Base-by-base conservation (phyloP, 139 green algal genomes). In the Micromonas commoda region DNA sequence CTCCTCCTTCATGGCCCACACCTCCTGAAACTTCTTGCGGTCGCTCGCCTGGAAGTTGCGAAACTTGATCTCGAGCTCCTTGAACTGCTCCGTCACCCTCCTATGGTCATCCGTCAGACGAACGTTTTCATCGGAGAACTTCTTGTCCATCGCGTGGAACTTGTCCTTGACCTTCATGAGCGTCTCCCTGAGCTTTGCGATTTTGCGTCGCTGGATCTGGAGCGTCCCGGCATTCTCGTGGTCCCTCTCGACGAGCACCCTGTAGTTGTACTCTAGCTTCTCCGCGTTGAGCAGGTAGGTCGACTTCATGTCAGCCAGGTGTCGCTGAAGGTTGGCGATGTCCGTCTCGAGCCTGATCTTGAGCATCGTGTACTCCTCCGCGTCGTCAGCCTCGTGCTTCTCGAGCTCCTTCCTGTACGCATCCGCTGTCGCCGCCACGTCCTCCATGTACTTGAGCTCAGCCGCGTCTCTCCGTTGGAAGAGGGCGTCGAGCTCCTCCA, bases 221-320 rank as follows among this genome's bases (percentile, higher is more conserved):
- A 94, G 90, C 20, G 90, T 94, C 37, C 68, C 73, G 68, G 82
- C 28, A 70, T 84, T 87, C 75, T 86, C 85, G 19, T 79, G 65
- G 51, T 86, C 83, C 31, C 83, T 63, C 81, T 92, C 86, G 32
- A 88, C 80, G 74, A 96, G 88, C 77, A 96, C 91, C 2, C 89
- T 80, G 78, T 91, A 92, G 87, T 96, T 96, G 83, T 96, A 96
- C 77, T 94, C 91, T 57, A 96, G 86, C 90, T 96, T 94, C 79
- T 96, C 91, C 4, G 86, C 87, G 82, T 96, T 93, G 64, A 76
- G 76, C 81, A 94, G 91, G 82, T 94, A 96, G 13, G 90, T 92
- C 24, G 91, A 89, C 0, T 88, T 83, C 91, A 94, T 96, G 28
- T 74, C 77, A 74, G 93, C 89, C 65, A 95, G 80, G 76, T 96